These are phyloP conservation scores for Yamadazyma pseudoaaseri DNA, from an alignment of 1,139 yeast genomes.

Conservation along the genomic window DNA sequence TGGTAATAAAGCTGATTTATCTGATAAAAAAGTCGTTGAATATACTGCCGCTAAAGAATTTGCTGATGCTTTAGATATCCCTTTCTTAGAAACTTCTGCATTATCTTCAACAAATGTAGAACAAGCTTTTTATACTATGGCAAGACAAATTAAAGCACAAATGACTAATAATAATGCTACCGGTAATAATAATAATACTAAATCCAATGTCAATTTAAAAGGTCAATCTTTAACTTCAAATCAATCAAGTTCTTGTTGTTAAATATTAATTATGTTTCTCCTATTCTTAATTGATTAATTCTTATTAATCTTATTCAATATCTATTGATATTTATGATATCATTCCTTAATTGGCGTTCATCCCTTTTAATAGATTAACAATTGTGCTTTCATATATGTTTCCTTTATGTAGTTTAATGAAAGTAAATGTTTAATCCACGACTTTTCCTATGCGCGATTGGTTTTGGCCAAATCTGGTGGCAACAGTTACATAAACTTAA, in stretches of 20 bases:
- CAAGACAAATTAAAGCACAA: constrained; percentile 95
- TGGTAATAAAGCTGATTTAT: constrained; percentile 94
- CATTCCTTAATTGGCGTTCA: neutral
- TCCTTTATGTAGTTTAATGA: constrained; percentile 3
- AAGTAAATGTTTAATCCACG: constrained; percentile 1
- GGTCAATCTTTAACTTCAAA: constrained; percentile 81
- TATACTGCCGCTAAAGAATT: constrained; percentile 96
- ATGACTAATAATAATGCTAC: constrained; percentile 69
- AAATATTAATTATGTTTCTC: constrained; percentile 13
- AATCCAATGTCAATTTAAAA: constrained; percentile 79
- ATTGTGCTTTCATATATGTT: no score
- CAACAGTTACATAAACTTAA: constrained; percentile 3
- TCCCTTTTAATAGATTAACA: neutral
- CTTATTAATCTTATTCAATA: no score
- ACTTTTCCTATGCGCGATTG: neutral
- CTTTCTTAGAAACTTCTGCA: constrained; percentile 96
- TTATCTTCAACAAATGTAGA: constrained; percentile 94
- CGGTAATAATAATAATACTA: constrained; percentile 37
- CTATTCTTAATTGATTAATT: no score
- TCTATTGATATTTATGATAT: neutral
- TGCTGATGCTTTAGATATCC: constrained; percentile 94
- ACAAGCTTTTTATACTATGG: constrained; percentile 98
- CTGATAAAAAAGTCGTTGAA: constrained; percentile 93
- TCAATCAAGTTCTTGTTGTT: constrained; percentile 78
- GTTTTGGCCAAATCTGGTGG: constrained; percentile 16